phyloP scores from a whole-genome alignment of 257 asterid genomes.

The Rauvolfia tetraphylla region DNA sequence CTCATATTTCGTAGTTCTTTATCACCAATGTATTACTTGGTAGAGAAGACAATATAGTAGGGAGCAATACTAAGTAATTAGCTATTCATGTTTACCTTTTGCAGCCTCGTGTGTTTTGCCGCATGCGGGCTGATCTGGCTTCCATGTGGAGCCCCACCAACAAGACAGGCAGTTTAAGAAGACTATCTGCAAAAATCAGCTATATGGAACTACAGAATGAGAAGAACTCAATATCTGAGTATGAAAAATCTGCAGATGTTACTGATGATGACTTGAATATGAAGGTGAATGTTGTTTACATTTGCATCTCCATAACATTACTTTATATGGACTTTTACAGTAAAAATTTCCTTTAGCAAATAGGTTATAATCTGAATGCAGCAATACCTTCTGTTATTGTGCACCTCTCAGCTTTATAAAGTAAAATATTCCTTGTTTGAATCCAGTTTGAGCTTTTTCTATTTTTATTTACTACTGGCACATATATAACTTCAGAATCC shows the following conservation, averaged over 20 bases:
- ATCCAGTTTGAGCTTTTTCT: neutral
- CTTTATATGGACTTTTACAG: neutral
- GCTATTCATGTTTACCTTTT: constrained; percentile 15
- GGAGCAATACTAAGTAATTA: constrained; percentile 1
- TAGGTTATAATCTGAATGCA: neutral
- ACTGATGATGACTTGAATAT: constrained; percentile 60
- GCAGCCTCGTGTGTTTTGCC: constrained; percentile 80
- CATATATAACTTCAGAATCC: neutral
- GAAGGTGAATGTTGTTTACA: constrained; percentile 46
- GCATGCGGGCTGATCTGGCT: constrained; percentile 83
- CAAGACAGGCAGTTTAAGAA: constrained; percentile 55
- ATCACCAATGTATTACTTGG: constrained; percentile 7
- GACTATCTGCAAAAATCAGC: constrained; percentile 45
- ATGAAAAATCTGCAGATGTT: constrained; percentile 44
- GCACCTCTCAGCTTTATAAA: neutral
- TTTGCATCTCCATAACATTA: neutral
- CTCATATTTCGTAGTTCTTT: constrained; percentile 16
- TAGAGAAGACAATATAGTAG: constrained; percentile 10
- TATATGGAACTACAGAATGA: constrained; percentile 27
- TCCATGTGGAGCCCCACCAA: constrained; percentile 76
- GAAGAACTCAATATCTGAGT: constrained; percentile 26
- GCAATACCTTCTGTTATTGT: neutral
- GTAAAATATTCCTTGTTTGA: neutral
- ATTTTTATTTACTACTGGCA: neutral
- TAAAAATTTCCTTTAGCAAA: neutral